These are phyloP conservation scores for Phytopythium vexans DNA, from an alignment of 352 stramenopile genomes.

Conservation along the genomic window DNA sequence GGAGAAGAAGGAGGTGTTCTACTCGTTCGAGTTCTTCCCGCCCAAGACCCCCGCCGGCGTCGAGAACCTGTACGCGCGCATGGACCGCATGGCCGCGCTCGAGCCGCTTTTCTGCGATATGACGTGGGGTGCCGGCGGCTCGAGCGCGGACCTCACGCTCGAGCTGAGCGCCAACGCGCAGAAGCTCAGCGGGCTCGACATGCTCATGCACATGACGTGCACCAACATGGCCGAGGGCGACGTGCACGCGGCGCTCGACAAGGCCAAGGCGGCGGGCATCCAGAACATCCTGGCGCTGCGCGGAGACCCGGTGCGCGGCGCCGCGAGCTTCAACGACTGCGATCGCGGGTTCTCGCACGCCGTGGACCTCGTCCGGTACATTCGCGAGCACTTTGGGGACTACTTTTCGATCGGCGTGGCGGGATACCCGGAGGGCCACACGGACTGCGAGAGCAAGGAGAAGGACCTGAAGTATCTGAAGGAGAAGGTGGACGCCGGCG, in stretches of 20 bases:
- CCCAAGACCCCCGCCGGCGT: conserved; percentile 95
- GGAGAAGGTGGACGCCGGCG: conserved; percentile 96
- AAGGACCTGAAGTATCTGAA: conserved; percentile 98
- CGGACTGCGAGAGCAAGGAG: conserved; percentile 84
- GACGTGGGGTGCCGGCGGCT: conserved; percentile 98
- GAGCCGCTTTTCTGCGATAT: conserved; percentile 98
- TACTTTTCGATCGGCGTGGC: conserved; percentile 97
- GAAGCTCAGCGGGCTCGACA: conserved; percentile 90
- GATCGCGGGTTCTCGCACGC: conserved; percentile 94
- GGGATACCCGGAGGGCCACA: conserved; percentile 97
- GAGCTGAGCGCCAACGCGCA: conserved; percentile 92
- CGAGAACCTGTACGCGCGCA: conserved; percentile 96
- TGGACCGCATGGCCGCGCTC: conserved; percentile 94
- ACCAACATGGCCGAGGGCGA: conserved; percentile 97
- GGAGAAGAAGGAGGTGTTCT: conserved; percentile 84
- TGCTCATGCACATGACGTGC: conserved; percentile 96
- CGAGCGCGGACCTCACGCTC: conserved; percentile 94
- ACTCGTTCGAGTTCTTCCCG: conserved; percentile 99
- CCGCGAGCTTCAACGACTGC: conserved; percentile 86
- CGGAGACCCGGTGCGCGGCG: conserved; percentile 93
- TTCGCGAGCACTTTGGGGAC: conserved; percentile 92
- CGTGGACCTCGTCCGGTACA: conserved; percentile 97
- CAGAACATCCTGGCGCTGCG: conserved; percentile 98
- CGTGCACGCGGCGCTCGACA: conserved; percentile 91
- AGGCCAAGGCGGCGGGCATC: conserved; percentile 92